Conservation (phyloP, 768 basidiomycete species). For the Tephrocybe sp. region DNA sequence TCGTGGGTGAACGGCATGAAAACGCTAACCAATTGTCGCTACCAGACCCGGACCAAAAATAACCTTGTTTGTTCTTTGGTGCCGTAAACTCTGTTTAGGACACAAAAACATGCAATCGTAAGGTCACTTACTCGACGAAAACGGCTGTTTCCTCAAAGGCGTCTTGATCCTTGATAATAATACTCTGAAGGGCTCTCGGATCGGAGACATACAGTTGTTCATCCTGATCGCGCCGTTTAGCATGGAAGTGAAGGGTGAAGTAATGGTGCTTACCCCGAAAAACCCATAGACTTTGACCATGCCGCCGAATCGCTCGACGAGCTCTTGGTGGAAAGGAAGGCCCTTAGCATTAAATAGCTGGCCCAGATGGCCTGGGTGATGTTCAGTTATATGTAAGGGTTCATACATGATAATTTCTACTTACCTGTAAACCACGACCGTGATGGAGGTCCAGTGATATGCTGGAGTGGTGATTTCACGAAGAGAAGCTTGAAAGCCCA, state of each 20-base stretch:
- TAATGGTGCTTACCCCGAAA: conserved; percentile 35
- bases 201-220: conserved; percentile 50
- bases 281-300: conserved; percentile 45
- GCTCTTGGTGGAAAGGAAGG: conserved; percentile 35
- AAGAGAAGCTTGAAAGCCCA: conserved; percentile 10
- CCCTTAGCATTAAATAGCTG: conserved; percentile 43
- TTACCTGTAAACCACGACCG: conserved; percentile 33
- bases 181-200: conserved; percentile 44
- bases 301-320: conserved; percentile 38
- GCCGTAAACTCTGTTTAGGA: background rate
- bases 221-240: conserved; percentile 26
- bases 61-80: conserved; percentile 36
- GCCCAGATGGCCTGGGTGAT: conserved; percentile 33
- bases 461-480: conserved; percentile 18
- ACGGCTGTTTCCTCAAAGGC: conserved; percentile 43
- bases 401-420: conserved; percentile 10
- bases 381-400: background rate
- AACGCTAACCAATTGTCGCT: conserved; percentile 30
- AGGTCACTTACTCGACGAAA: conserved; percentile 38
- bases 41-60: conserved; percentile 49
- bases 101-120: background rate
- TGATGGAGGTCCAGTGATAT: conserved; percentile 31
- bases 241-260: background rate
- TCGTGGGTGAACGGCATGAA: background rate
- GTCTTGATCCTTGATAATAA: conserved; percentile 46